Evolutionary conservation across 192 early-diverging fungal species (phyloP).

Genomic region (Geranomyces michiganensis): DNA sequence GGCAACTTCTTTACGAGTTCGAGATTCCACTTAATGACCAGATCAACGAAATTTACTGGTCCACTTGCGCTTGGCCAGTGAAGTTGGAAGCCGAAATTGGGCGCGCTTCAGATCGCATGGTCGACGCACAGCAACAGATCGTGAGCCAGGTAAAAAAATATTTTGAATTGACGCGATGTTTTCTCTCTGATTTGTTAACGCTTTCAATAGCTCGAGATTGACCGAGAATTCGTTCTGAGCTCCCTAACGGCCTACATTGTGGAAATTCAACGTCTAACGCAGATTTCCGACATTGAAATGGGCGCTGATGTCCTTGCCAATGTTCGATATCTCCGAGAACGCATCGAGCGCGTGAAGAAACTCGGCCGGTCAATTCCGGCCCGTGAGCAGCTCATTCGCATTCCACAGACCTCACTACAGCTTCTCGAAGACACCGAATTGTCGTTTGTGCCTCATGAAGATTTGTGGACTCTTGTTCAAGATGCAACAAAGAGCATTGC

Average conservation of each 20-base stretch:
- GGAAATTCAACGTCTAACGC: constrained; percentile 33
- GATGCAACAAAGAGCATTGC: constrained; percentile 11
- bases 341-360: constrained; percentile 23
- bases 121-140: constrained; percentile 23
- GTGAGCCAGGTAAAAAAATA: constrained; percentile 5
- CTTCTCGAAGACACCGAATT: constrained; percentile 4
- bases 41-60: constrained; percentile 42
- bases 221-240: constrained; percentile 29
- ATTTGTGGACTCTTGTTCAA: constrained; percentile 39
- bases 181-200: neutral
- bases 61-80: constrained; percentile 42
- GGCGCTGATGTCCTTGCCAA: constrained; percentile 18
- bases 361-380: constrained; percentile 23
- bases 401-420: constrained; percentile 18
- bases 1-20: constrained; percentile 46
- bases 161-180: neutral
- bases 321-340: constrained; percentile 24
- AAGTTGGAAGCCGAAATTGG: constrained; percentile 33
- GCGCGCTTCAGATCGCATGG: constrained; percentile 26
- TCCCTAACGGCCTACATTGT: constrained; percentile 25
- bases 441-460: constrained; percentile 31
- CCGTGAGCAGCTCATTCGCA: constrained; percentile 22
- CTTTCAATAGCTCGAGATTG: constrained; percentile 22
- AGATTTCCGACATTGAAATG: constrained; percentile 6
- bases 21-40: constrained; percentile 33